Evolutionary conservation across 176 grass and related monocot species (phyloP).

Genomic region (Poa annua): DNA sequence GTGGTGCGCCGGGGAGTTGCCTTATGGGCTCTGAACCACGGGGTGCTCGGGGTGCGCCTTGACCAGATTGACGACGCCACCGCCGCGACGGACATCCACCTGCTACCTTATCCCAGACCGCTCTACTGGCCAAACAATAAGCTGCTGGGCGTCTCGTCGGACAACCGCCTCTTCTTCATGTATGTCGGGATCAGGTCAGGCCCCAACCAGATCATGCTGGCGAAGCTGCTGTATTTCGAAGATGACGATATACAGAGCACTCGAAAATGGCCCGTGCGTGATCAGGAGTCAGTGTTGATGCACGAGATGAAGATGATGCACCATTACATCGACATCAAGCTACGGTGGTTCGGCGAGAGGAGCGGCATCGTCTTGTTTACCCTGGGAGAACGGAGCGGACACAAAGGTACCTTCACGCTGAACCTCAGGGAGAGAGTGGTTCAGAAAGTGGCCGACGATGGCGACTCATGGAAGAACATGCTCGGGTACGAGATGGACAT

Average conservation of each 20-base stretch:
- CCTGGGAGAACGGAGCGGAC: background rate
- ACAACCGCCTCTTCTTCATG: background rate
- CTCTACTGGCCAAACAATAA: background rate
- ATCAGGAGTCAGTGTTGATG: too few relatives aligned
- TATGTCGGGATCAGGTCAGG: background rate
- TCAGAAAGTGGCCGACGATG: background rate
- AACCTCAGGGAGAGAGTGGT: background rate
- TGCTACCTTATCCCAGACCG: background rate
- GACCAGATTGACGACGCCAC: background rate
- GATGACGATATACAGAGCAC: background rate
- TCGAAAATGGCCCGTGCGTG: too few relatives aligned
- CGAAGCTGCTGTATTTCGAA: background rate
- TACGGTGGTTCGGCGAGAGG: background rate
- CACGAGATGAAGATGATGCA: too few relatives aligned
- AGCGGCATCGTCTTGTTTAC: background rate
- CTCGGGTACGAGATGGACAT: background rate
- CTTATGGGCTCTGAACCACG: background rate
- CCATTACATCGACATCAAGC: background rate
- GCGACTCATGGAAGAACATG: background rate
- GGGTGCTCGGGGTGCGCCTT: slow-evolving; percentile 9
- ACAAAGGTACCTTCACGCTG: background rate
- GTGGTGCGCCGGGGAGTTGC: background rate
- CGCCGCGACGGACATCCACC: background rate
- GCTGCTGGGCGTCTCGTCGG: slow-evolving; percentile 13
- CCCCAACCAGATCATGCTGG: background rate